Evolutionary conservation across 2,329 filamentous ascomycete genomes (phyloP).

Genomic region (Calonectria fujianensis): DNA sequence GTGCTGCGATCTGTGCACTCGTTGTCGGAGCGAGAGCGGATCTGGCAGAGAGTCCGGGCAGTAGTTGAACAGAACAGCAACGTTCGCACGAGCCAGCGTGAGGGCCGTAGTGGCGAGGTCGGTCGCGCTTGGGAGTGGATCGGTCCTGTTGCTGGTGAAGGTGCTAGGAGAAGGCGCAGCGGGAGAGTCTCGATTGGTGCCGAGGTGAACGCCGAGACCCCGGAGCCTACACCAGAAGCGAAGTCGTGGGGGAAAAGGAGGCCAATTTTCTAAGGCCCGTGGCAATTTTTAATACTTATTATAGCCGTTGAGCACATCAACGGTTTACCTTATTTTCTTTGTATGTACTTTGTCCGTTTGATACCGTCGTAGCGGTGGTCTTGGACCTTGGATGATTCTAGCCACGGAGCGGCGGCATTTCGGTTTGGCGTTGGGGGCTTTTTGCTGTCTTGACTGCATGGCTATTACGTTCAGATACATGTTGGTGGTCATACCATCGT

Average conservation of each 20-base stretch:
- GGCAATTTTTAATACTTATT: conserved; percentile 34
- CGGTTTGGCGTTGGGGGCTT: conserved; percentile 50
- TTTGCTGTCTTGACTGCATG: conserved; percentile 43
- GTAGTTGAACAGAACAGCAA: conserved; percentile 97
- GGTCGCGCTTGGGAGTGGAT: conserved; percentile 83
- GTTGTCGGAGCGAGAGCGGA: conserved; percentile 82
- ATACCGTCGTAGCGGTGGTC: conserved; percentile 31
- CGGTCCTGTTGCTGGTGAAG: conserved; percentile 71
- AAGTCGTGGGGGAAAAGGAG: conserved; percentile 66
- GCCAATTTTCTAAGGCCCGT: conserved; percentile 62
- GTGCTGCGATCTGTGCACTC: conserved; percentile 89
- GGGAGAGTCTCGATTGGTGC: conserved; percentile 69
- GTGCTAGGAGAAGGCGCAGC: conserved; percentile 69
- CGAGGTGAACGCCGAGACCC: conserved; percentile 62
- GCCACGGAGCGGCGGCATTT: conserved; percentile 39
- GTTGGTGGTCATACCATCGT: conserved; percentile 23
- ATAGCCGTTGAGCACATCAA: conserved; percentile 34
- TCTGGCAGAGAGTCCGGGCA: conserved; percentile 88
- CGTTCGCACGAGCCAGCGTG: conserved; percentile 83
- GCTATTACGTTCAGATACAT: conserved; percentile 39
- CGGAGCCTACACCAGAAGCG: conserved; percentile 52
- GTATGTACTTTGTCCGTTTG: conserved; percentile 38
- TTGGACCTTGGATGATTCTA: conserved; percentile 45
- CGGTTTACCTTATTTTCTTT: conserved; percentile 42
- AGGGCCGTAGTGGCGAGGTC: conserved; percentile 79